Evolutionary conservation across 2,329 filamentous ascomycete species (phyloP).

Genomic region (Lasiodiplodia theobromae): DNA sequence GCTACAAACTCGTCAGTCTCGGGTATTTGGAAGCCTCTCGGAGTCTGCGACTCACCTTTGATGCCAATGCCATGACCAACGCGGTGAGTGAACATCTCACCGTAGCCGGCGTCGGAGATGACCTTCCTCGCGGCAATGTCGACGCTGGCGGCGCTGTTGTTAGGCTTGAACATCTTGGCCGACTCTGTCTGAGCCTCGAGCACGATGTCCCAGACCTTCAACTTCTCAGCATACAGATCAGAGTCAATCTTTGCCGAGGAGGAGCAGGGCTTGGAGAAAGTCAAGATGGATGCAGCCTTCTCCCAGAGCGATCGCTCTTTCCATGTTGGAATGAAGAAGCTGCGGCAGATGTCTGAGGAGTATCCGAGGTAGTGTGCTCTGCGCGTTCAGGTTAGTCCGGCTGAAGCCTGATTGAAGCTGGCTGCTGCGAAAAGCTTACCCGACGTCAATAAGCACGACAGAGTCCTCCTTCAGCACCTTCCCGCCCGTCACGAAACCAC

Average conservation of each 20-base stretch:
- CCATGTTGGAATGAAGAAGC: slow-evolving; percentile 58
- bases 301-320: slow-evolving; percentile 41
- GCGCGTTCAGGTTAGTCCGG: slow-evolving; percentile 25
- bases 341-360: slow-evolving; percentile 69
- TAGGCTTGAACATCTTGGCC: slow-evolving; percentile 57
- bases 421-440: slow-evolving; percentile 3
- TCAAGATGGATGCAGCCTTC: slow-evolving; percentile 32
- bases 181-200: slow-evolving; percentile 68
- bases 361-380: slow-evolving; percentile 67
- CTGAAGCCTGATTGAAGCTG: not conserved
- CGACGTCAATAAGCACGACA: slow-evolving; percentile 69
- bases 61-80: slow-evolving; percentile 71
- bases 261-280: slow-evolving; percentile 11
- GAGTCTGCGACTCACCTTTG: slow-evolving; percentile 48
- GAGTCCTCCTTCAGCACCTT: slow-evolving; percentile 62
- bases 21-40: not conserved
- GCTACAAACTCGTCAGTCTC: slow-evolving; percentile 42
- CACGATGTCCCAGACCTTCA: slow-evolving; percentile 66
- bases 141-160: slow-evolving; percentile 64
- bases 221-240: slow-evolving; percentile 53
- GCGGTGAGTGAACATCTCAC: slow-evolving; percentile 66
- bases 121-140: slow-evolving; percentile 66
- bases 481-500: slow-evolving; percentile 57
- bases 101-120: slow-evolving; percentile 66
- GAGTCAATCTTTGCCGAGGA: slow-evolving; percentile 32